Base-by-base conservation (phyloP, 2,329 filamentous ascomycete genomes). In the Cladosporium sp. region DNA sequence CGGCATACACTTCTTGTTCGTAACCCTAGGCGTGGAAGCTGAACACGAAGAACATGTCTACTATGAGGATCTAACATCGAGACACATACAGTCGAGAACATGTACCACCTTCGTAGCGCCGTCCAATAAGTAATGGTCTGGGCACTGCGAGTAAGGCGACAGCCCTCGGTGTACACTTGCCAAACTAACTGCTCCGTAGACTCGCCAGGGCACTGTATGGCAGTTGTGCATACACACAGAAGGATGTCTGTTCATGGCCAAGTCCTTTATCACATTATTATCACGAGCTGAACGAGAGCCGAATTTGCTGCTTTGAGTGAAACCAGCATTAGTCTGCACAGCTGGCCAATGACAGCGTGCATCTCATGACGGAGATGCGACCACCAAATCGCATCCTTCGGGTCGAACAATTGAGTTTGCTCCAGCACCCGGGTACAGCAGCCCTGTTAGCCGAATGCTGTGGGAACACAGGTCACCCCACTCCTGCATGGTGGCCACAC, bases 371-470 rank as follows among this genome's bases (percentile, higher is more conserved):
- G 39, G 23, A 26, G 58, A 21, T 18, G 10, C 16, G 13, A 25
- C n/a, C 58, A 36, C 21, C 26, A 18, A 51, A 32, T 34, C 43
- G 46, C 58, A 11, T 51, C 13, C 13, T 23, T 23, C 39, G 14
- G 14, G 14, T 49, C 25, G 58, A 61, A 30, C 46, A 28, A 61
- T 61, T 51, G 46, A 61, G 43, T 61, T 61, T 36, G 6, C 26
- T 25, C 58, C 43, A 53, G 30, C 28, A 23, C 49, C 43, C 58
- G 43, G 58, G 30, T 23, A 25, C 58, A 61, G 43, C 21, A 26
- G 18, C 28, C 28, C 58, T 46, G 28, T 53, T 32, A 53, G 26
- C 30, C 25, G 16, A 25, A 16, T 25, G 34, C 56, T 58, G 54
- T 28, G 34, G 34, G 30, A 28, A 36, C 56, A 58, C 56, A 58